Evolutionary conservation across 129 eudicot species (phyloP).

Genomic region (Saussurea involucrata): DNA sequence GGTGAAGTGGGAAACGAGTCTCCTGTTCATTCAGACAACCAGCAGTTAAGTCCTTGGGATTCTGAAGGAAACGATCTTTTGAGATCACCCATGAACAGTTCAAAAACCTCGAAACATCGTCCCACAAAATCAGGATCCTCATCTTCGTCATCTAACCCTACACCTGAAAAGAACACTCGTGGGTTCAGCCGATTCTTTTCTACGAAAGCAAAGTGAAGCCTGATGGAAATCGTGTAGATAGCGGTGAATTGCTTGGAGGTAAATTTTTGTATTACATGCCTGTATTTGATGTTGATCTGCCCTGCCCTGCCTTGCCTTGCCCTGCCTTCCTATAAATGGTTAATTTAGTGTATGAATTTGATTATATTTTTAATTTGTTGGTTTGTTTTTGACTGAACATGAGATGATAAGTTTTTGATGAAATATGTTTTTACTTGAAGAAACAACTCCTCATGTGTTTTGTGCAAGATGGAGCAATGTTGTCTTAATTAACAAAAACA

Average conservation of each 20-base stretch:
- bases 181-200: slow-evolving; percentile 93
- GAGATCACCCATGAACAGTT: slow-evolving; percentile 58
- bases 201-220: slow-evolving; percentile 50
- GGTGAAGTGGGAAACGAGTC: slow-evolving; percentile 62
- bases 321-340: slow-evolving; percentile 9
- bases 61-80: slow-evolving; percentile 52
- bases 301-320: neutral
- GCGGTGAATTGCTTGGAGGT: slow-evolving; percentile 20
- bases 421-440: slow-evolving; percentile 17
- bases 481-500: no score
- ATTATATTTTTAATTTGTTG: slow-evolving; percentile 21
- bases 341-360: slow-evolving; percentile 8
- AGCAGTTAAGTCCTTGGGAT: slow-evolving; percentile 51
- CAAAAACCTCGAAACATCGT: slow-evolving; percentile 51
- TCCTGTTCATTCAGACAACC: slow-evolving; percentile 41
- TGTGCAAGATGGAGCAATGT: no score
- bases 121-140: slow-evolving; percentile 80
- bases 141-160: slow-evolving; percentile 66
- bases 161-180: slow-evolving; percentile 82
- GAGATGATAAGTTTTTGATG: slow-evolving; percentile 39
- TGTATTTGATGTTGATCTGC: slow-evolving; percentile 26
- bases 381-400: slow-evolving; percentile 26
- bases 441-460: no score
- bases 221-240: slow-evolving; percentile 21
- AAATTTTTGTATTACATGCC: slow-evolving; percentile 35